phyloP scores from a whole-genome alignment of 2,329 filamentous ascomycete species.

The Colletotrichum sp. region DNA sequence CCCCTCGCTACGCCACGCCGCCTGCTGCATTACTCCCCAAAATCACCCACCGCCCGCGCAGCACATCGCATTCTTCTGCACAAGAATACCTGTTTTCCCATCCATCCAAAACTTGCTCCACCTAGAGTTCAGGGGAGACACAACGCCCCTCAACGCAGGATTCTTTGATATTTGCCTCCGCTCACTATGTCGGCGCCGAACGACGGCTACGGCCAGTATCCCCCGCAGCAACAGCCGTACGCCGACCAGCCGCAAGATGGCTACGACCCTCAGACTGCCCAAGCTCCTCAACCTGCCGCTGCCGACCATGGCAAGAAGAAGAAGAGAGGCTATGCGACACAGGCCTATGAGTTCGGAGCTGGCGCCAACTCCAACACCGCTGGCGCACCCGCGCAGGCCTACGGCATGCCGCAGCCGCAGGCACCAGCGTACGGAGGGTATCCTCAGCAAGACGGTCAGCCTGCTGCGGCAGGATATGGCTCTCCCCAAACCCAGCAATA shows the following conservation, averaged over 20 bases:
- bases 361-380: conserved; percentile 75
- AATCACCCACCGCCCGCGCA: not conserved
- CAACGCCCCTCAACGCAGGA: not conserved
- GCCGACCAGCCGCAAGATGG: conserved; percentile 39
- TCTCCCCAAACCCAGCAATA: conserved; percentile 44
- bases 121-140: not conserved
- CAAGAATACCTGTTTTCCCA: conserved; percentile 15
- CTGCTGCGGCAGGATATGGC: conserved; percentile 44
- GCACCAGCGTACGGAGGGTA: conserved; percentile 65
- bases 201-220: conserved; percentile 59
- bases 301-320: conserved; percentile 72
- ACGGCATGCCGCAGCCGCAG: conserved; percentile 49
- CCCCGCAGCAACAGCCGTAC: conserved; percentile 47
- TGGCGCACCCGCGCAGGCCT: conserved; percentile 49
- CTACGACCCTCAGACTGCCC: conserved; percentile 41
- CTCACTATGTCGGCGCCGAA: conserved; percentile 61
- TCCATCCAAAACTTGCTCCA: conserved; percentile 16
- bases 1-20: conserved; percentile 18
- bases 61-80: not conserved
- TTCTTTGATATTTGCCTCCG: not conserved
- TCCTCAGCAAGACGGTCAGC: conserved; percentile 53
- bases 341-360: conserved; percentile 90
- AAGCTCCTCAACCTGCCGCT: conserved; percentile 32
- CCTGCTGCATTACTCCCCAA: not conserved
- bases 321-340: conserved; percentile 92